A percentile compares a stretch with the other conserved stretches of the same genome.
Conservation (phyloP, 257 asterid species). For the Gentiana dahurica region DNA sequence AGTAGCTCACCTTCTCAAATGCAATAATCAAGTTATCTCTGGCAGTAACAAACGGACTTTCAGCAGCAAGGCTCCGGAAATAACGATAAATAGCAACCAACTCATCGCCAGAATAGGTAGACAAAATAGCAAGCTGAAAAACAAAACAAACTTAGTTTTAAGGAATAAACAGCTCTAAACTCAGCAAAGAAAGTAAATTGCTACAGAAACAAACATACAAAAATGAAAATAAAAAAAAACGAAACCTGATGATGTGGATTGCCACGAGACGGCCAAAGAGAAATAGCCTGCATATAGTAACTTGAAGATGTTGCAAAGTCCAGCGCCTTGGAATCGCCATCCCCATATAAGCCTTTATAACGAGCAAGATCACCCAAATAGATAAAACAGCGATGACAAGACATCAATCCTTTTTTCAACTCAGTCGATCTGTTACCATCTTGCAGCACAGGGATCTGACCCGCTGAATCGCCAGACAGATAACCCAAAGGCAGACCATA, state of each 20-base stretch:
- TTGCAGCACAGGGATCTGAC: constrained; percentile 42
- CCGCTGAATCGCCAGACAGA: constrained; percentile 54
- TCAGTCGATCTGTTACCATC: constrained; percentile 61
- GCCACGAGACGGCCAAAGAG: constrained; percentile 90
- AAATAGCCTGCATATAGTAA: constrained; percentile 80
- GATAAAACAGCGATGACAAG: constrained; percentile 89
- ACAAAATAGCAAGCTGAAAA: constrained; percentile 86
- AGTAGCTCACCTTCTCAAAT: constrained; percentile 78
- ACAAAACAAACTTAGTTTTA: not conserved
- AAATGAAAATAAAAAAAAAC: not conserved
- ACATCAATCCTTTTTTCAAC: constrained; percentile 63
- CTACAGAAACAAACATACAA: not conserved
- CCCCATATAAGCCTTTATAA: constrained; percentile 88
- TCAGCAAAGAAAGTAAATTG: not conserved
- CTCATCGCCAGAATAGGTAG: constrained; percentile 84
- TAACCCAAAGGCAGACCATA: constrained; percentile 77
- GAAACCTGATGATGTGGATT: constrained; percentile 94
- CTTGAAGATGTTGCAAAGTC: constrained; percentile 88
- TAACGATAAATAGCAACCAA: constrained; percentile 73
- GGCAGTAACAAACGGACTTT: constrained; percentile 76
- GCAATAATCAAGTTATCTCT: constrained; percentile 87
- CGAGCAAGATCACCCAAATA: constrained; percentile 98
- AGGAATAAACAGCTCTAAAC: not conserved
- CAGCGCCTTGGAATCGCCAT: constrained; percentile 74
- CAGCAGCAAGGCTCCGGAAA: constrained; percentile 86